Conservation (phyloP, 371 early-diverging fungal species). For the Mortierella sp. region DNA sequence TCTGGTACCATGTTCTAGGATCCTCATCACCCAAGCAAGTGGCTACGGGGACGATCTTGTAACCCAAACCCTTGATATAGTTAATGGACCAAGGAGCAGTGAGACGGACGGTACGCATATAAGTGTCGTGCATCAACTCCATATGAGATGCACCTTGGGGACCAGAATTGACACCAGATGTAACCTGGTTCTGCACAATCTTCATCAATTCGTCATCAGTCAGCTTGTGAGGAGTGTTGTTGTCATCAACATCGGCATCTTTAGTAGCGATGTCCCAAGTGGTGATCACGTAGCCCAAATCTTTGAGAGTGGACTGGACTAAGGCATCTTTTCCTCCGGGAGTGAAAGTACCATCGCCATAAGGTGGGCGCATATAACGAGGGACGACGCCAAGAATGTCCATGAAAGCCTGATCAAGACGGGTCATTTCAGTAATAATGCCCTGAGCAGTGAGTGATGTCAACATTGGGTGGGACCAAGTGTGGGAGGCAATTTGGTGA, state of each 20-base stretch:
- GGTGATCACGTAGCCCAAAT: constrained; percentile 39
- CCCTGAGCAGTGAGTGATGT: constrained; percentile 26
- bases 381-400: constrained; percentile 55
- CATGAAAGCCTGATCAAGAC: constrained; percentile 47
- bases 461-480: constrained; percentile 58
- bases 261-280: constrained; percentile 49
- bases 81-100: constrained; percentile 42
- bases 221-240: constrained; percentile 27
- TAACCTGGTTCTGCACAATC: constrained; percentile 23
- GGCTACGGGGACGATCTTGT: constrained; percentile 53
- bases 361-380: constrained; percentile 65
- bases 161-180: constrained; percentile 14
- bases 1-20: constrained; percentile 51
- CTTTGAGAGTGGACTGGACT: constrained; percentile 39
- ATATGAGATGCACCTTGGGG: constrained; percentile 42
- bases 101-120: constrained; percentile 31
- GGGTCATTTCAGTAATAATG: constrained; percentile 52
- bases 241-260: constrained; percentile 48
- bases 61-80: constrained; percentile 28
- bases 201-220: constrained; percentile 24
- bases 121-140: constrained; percentile 49
- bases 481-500: constrained; percentile 60
- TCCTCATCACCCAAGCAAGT: constrained; percentile 47
- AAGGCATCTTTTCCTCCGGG: constrained; percentile 31
- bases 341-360: constrained; percentile 57